These are phyloP conservation scores for Telfairia occidentalis DNA, from an alignment of 331 rosid species.

Conservation along the genomic window DNA sequence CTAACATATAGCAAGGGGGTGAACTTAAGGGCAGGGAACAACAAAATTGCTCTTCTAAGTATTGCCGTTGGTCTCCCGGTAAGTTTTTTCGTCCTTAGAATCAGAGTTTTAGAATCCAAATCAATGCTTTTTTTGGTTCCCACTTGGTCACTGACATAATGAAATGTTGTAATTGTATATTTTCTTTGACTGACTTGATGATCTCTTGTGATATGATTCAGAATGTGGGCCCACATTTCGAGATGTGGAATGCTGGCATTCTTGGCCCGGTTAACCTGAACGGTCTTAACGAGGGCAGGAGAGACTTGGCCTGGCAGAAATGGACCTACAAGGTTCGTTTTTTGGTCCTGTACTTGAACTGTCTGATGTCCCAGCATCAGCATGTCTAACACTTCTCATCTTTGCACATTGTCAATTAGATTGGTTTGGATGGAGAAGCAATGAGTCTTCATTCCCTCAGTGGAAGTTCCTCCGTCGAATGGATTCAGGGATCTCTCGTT, in stretches of 20 bases:
- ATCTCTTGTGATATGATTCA: constrained; percentile 19
- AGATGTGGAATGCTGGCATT: constrained; percentile 92
- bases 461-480: constrained; percentile 90
- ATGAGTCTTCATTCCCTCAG: constrained; percentile 80
- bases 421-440: constrained; percentile 90
- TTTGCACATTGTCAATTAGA: constrained; percentile 32
- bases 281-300: constrained; percentile 82
- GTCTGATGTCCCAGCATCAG: constrained; percentile 11
- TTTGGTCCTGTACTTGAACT: not conserved
- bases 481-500: constrained; percentile 66
- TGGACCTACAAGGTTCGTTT: constrained; percentile 88
- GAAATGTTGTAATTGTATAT: not conserved
- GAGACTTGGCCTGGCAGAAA: constrained; percentile 96
- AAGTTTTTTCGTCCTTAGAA: constrained; percentile 18
- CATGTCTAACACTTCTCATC: constrained; percentile 19
- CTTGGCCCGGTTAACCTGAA: constrained; percentile 73
- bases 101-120: not conserved
- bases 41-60: constrained; percentile 83
- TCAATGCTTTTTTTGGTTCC: not conserved
- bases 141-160: not conserved
- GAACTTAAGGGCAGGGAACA: constrained; percentile 69
- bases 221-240: constrained; percentile 97
- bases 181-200: not conserved
- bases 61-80: constrained; percentile 98
- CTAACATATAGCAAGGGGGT: constrained; percentile 58